phyloP scores from a whole-genome alignment of 371 early-diverging fungal species.

The Rhizopus arrhizus region DNA sequence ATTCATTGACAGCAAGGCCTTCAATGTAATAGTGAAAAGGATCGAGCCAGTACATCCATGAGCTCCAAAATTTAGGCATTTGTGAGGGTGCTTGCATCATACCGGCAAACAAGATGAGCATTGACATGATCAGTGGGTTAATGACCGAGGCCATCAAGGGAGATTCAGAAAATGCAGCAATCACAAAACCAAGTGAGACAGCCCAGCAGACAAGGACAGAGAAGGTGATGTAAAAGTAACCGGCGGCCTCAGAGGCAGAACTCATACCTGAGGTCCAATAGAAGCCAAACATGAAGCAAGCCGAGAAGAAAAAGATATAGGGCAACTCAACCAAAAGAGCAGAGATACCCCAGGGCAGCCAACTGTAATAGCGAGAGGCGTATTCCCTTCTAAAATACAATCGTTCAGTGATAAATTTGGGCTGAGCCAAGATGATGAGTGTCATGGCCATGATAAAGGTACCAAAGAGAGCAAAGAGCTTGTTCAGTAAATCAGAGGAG shows the following conservation, averaged over 20 bases:
- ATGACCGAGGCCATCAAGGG: constrained; percentile 72
- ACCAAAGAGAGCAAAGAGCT: constrained; percentile 74
- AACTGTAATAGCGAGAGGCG: constrained; percentile 72
- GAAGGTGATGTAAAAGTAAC: constrained; percentile 66
- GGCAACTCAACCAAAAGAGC: constrained; percentile 64
- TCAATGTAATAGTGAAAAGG: constrained; percentile 78
- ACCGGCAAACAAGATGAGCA: constrained; percentile 74
- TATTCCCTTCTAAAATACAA: constrained; percentile 72
- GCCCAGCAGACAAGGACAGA: constrained; percentile 65
- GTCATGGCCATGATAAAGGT: constrained; percentile 65
- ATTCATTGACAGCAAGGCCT: constrained; percentile 70
- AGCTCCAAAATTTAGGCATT: constrained; percentile 77
- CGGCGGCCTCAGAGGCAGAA: constrained; percentile 46
- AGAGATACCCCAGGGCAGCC: constrained; percentile 60
- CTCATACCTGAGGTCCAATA: constrained; percentile 79
- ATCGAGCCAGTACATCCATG: constrained; percentile 82
- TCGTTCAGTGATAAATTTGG: constrained; percentile 74
- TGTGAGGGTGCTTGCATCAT: constrained; percentile 62
- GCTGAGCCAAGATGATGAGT: constrained; percentile 71
- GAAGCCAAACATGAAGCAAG: constrained; percentile 61
- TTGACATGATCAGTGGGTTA: constrained; percentile 72
- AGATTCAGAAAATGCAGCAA: constrained; percentile 47
- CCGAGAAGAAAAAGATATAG: constrained; percentile 52
- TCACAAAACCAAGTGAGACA: constrained; percentile 64
- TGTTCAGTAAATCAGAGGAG: constrained; percentile 66